These are phyloP conservation scores for Ustilago hordei DNA, from an alignment of 1,284 basidiomycete species.

Conservation along the genomic window DNA sequence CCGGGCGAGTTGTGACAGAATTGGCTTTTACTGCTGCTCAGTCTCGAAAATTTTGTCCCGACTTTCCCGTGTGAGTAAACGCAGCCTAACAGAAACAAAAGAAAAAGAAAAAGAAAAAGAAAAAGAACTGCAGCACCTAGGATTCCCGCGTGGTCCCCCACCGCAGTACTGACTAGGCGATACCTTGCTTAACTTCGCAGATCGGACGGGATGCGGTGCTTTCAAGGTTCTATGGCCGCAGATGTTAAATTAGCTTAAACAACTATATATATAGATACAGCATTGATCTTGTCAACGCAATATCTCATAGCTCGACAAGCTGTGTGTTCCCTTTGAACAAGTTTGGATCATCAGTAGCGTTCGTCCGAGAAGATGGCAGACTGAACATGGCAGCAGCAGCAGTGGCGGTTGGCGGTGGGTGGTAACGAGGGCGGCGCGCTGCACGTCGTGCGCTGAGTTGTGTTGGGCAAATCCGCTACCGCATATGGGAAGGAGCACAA, in stretches of 20 bases:
- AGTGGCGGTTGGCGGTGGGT: background rate
- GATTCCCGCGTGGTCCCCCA: slow-evolving; percentile 86
- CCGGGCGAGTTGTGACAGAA: slow-evolving; percentile 14
- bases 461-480: slow-evolving; percentile 23
- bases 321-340: no score
- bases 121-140: slow-evolving; percentile 80
- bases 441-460: slow-evolving; percentile 17
- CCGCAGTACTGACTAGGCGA: slow-evolving; percentile 84
- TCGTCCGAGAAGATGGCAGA: slow-evolving; percentile 23
- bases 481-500: slow-evolving; percentile 4
- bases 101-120: slow-evolving; percentile 70
- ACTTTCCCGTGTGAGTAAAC: background rate
- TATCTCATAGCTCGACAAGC: no score
- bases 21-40: background rate
- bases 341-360: no score
- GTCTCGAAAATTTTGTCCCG: slow-evolving; percentile 21
- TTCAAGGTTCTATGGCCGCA: slow-evolving; percentile 82
- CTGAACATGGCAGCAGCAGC: background rate
- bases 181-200: slow-evolving; percentile 83
- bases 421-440: slow-evolving; percentile 1
- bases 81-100: background rate
- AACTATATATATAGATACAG: background rate
- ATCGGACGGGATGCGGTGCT: slow-evolving; percentile 84
- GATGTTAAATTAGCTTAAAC: slow-evolving; percentile 69
- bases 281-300: no score